Evolutionary conservation across 805 yeast species (phyloP), one percentile per base, ranked within the genome.

Genomic region (Nakazawaea populi): DNA sequence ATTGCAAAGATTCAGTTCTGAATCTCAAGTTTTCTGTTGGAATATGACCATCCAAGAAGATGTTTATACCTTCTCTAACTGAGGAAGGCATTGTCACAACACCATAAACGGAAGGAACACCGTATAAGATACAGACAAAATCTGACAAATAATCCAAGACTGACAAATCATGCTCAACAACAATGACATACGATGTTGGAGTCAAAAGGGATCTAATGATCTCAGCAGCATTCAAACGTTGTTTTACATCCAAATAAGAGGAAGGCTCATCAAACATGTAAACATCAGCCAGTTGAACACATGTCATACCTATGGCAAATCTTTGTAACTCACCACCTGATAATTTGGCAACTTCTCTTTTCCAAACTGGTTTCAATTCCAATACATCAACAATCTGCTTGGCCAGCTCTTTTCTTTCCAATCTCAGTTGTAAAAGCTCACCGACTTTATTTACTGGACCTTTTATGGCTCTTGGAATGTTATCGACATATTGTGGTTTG

Each of bases 241-340:
- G 99, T 73, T 94, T 94, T 58, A 94, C 98, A 79, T 94, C 99
- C 69, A 94, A 75, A 73, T 94, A 94, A 9, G 99, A 94, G 18
- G 98, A 91, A 44, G 99, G 99, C 76, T 94, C 99, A 73, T 94
- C 99, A 71, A 94, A 94, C 99, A 94, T 94, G 74, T 94, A 94
- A 43, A 94, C 98, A 60, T 89, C 87, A 52, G 98, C 98, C 34
- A 74, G 76, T 73, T 92, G 98, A 44, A 91, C 90, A 77, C 96
- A 89, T 12, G 98, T 88, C 90, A 94, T 86, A 61, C 94, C 99
- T 66, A 94, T 85, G 45, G 99, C 98, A 66, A 94, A 94, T 75
- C 99, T 85, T 76, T 94, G 99, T 68, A 94, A 78, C 74, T 94
- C 99, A 71, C 99, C 99, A 84, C 99, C 99, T 44, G 97, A 89